Conservation (phyloP, 441 rosid species). For the Corymbia calophylla region DNA sequence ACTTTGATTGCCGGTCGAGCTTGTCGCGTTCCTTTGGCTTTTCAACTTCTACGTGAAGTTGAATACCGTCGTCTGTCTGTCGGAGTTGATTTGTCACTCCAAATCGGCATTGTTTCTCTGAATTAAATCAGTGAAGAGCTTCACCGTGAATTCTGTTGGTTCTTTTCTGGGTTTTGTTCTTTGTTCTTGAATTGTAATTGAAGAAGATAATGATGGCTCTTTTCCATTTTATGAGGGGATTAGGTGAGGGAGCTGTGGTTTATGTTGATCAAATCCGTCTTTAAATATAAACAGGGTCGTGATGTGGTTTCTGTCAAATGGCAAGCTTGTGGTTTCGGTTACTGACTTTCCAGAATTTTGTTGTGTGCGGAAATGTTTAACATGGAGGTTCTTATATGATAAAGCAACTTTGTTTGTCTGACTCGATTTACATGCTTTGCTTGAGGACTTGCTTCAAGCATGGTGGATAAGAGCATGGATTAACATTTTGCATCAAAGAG, state of each 20-base stretch:
- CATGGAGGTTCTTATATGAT: background rate
- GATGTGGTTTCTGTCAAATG: background rate
- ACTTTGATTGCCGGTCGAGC: background rate
- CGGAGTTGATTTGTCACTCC: background rate
- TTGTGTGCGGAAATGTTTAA: background rate
- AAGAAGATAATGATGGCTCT: background rate
- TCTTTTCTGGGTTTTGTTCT: background rate
- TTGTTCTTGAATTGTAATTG: background rate
- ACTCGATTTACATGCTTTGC: background rate
- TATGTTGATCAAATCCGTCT: background rate
- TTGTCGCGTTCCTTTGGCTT: background rate
- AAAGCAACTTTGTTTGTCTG: background rate
- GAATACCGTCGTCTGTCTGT: background rate
- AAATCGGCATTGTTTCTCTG: background rate
- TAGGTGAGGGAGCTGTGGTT: background rate
- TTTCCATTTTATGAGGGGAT: background rate
- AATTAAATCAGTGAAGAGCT: background rate
- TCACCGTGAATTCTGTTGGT: background rate
- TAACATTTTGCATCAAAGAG: background rate
- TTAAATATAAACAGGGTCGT: background rate
- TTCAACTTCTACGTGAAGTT: background rate
- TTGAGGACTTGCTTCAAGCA: background rate
- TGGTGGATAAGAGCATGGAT: background rate
- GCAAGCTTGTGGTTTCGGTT: background rate
- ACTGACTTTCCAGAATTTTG: background rate